Base-by-base conservation (phyloP, 2,329 filamentous ascomycete species). In the Stachybotrys chartarum region DNA sequence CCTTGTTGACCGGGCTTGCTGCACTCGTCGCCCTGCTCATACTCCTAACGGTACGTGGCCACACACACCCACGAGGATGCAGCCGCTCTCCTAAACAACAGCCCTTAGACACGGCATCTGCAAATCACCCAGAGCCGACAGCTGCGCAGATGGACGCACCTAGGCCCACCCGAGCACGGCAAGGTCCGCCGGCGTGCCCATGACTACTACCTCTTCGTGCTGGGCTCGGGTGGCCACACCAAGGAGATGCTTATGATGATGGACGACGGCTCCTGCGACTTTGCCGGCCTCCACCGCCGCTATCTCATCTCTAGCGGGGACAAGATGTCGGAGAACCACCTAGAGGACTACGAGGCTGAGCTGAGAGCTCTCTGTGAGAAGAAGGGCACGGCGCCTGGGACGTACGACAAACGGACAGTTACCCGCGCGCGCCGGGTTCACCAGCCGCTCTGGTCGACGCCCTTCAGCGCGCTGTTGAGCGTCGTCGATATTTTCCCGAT, bases 151-250 rank as follows among this genome's bases (percentile, higher is more conserved):
- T 61, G 59, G 61, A 52, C 61, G 11, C 51, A 55, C 3, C 44
- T 7, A 35, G 47, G 24, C 58, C 65, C 17, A 66, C 64, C 6
- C 56, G 16, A 50, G 50, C 39, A 30, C 48, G 17, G 18, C 10
- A 1, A 35, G 32, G 7, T 51, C 50, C 2, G 57, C 55, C 24
- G 52, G 54, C 24, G 57, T 35, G 7, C 30, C 47, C 3, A 61
- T 64, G 72, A 73, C 30, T 81, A 92, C 69, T 76, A 91, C 54
- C 77, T 96, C 35, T 82, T 96, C 59, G 86, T 97, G 30, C 86
- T 97, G 30, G 94, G 94, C 53, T 95, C 90, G 3, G 94, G 94
- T 35, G 94, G 94, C 1, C 94, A 99, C 72, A 97, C 94, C 0
- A 86, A 91, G 51, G 94, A 99, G 72, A 96, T 99, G 88, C 79